Evolutionary conservation across 139 green algal species (phyloP).

Genomic region (Tetratostichococcus sp.): DNA sequence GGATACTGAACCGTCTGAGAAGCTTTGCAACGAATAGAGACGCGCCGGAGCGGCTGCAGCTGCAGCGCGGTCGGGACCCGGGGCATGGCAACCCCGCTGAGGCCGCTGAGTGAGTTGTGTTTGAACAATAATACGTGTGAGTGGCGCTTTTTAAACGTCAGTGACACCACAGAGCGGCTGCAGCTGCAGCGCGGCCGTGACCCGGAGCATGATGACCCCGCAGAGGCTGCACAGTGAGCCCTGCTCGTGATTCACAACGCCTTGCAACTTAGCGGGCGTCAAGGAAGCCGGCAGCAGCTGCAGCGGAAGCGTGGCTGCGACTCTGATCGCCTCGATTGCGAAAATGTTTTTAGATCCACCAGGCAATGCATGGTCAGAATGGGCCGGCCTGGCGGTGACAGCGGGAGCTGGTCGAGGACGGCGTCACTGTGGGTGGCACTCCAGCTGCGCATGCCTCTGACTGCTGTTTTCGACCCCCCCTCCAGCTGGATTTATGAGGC

Average conservation of each 20-base stretch:
- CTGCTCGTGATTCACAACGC: no score
- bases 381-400: background rate
- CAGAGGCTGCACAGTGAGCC: background rate
- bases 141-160: no score
- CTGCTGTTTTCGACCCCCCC: no score
- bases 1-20: no score
- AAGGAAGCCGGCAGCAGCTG: constrained; percentile 79
- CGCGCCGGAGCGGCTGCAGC: constrained; percentile 81
- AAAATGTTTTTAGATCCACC: constrained; percentile 37
- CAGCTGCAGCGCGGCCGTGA: constrained; percentile 52
- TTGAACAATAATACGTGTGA: no score
- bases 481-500: constrained; percentile 26
- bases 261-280: no score
- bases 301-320: constrained; percentile 51
- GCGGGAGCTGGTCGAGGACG: constrained; percentile 41
- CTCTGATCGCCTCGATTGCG: no score
- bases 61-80: constrained; percentile 27
- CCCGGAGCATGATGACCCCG: background rate
- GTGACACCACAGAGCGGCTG: constrained; percentile 83
- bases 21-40: no score
- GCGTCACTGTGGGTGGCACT: no score
- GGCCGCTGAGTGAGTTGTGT: background rate
- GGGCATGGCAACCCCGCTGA: background rate
- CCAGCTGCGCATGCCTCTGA: no score
- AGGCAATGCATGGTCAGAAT: constrained; percentile 12